Evolutionary conservation across 768 basidiomycete species (phyloP), one percentile per base, ranked within the genome.

Genomic region (Suillus occidentalis): DNA sequence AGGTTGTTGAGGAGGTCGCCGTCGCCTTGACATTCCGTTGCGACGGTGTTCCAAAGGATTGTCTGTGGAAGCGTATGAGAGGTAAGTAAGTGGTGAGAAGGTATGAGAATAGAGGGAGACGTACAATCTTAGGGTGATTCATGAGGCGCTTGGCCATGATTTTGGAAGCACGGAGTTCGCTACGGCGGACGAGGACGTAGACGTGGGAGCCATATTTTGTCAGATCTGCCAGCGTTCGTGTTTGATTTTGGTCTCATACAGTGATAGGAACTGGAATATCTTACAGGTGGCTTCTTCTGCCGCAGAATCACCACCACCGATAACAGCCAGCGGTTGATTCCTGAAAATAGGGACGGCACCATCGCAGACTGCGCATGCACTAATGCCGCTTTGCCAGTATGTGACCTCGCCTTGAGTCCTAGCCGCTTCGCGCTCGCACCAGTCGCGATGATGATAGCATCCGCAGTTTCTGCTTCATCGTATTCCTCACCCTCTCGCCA

Each of bases 301-400:
- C 43, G 97, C 97, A 66, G 94, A 95, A 75, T 99, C 97, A 68
- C 97, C 97, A 66, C 97, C 97, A 61, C 97, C 97, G 69, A 99
- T 96, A 56, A 99, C 97, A 34, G 95, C 97, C 57, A 99, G 81
- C 4, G 95, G 92, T 77, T 98, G 98, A 76, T 97, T 97, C 71
- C 93, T 85, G 84, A 99, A 99, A 72, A 99, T 99, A 12, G 97
- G 97, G 9, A 99, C 96, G 4, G 97, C 97, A 66, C 97, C 97
- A 76, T 99, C 97, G 72, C 97, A 99, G 4, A 99, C 97, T 4
- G 97, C 97, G 76, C 97, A 99, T 12, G 97, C 97, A 66, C 91
- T 94, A 76, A 99, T 99, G 62, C 97, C 97, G 69, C 91, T 94
- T 77, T 99, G 97, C 97, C 97, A 99, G 77, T 99, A 99, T 0